These are phyloP conservation scores for Zymoseptoria pseudotritici DNA, from an alignment of 2,329 filamentous ascomycete species.

Conservation along the genomic window DNA sequence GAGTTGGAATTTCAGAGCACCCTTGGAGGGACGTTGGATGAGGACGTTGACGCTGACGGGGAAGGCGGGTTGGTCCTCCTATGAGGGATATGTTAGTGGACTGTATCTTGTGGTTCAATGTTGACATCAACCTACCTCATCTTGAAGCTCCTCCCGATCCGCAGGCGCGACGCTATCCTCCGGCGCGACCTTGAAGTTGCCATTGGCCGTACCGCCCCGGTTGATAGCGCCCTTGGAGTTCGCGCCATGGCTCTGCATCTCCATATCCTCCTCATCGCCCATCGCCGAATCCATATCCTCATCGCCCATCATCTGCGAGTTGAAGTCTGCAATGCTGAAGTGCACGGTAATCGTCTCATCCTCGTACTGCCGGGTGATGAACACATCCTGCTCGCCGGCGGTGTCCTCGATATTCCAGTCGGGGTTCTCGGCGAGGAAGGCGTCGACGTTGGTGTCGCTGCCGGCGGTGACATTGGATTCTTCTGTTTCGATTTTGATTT, in stretches of 20 bases:
- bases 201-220: conserved; percentile 43
- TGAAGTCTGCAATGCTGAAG: conserved; percentile 79
- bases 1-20: conserved; percentile 80
- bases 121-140: conserved; percentile 37
- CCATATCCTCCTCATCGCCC: conserved; percentile 46
- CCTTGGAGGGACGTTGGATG: conserved; percentile 78
- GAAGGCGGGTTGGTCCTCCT: conserved; percentile 52
- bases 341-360: conserved; percentile 80
- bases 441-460: conserved; percentile 57
- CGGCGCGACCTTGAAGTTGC: conserved; percentile 48
- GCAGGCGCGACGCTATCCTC: conserved; percentile 51
- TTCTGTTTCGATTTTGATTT: conserved; percentile 76
- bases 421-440: conserved; percentile 73
- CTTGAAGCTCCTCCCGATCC: conserved; percentile 50
- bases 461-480: conserved; percentile 53
- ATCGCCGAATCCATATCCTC: conserved; percentile 25
- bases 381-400: conserved; percentile 78
- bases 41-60: conserved; percentile 79
- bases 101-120: conserved; percentile 32
- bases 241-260: conserved; percentile 48
- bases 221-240: conserved; percentile 51
- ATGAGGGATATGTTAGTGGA: conserved; percentile 4
- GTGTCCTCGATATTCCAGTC: conserved; percentile 70
- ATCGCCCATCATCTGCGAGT: conserved; percentile 50
- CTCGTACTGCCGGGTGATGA: conserved; percentile 72